Percentiles rank a stretch among this genome's conserved stretches.
These are phyloP conservation scores for Trametes cinnabarina DNA, from an alignment of 768 basidiomycete species.

Conservation along the genomic window DNA sequence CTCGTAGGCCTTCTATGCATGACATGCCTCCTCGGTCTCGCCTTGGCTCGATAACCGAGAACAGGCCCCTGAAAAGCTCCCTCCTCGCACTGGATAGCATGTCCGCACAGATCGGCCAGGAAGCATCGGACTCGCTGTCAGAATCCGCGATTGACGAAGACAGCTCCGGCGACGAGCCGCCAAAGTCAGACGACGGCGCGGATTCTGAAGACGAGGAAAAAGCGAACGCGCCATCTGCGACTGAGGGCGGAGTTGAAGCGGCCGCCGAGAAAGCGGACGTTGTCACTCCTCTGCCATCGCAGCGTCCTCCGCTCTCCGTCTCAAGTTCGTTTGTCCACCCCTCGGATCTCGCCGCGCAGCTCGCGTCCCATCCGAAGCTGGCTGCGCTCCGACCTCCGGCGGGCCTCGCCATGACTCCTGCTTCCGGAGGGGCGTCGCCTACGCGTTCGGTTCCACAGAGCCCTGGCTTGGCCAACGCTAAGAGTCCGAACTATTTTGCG, in stretches of 20 bases:
- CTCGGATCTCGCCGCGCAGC: constrained; percentile 43
- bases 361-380: constrained; percentile 47
- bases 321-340: constrained; percentile 26
- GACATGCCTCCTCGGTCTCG: constrained; percentile 13
- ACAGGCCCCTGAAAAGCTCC: constrained; percentile 12
- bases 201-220: background rate
- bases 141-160: constrained; percentile 53
- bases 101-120: constrained; percentile 29
- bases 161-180: constrained; percentile 28
- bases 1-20: constrained; percentile 22
- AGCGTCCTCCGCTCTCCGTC: constrained; percentile 21
- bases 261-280: background rate
- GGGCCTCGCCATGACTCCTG: constrained; percentile 26
- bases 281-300: constrained; percentile 11
- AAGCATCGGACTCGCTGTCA: constrained; percentile 43
- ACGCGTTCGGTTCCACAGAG: constrained; percentile 26
- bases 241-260: background rate
- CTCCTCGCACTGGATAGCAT: constrained; percentile 23
- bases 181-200: background rate
- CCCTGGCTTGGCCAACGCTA: constrained; percentile 4
- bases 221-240: background rate
- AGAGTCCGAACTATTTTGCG: constrained; percentile 17
- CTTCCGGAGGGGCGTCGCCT: constrained; percentile 14
- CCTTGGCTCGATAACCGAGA: constrained; percentile 16
- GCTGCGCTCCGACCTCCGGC: constrained; percentile 42